Conservation (phyloP, 176 grass and related monocot genomes). For the Ensete glaucum region DNA sequence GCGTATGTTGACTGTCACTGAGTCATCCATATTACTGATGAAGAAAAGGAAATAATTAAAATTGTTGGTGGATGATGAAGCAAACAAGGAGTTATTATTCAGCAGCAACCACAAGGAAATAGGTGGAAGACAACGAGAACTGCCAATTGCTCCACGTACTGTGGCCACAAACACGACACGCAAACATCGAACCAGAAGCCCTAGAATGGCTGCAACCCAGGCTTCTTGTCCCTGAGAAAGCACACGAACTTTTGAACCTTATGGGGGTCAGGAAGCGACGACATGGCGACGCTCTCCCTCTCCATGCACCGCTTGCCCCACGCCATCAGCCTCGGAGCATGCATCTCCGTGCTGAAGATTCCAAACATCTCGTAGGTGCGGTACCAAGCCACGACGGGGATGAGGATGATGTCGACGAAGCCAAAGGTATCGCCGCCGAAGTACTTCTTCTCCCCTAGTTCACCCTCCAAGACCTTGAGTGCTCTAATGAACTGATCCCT, state of each 20-base stretch:
- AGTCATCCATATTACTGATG: too few species aligned
- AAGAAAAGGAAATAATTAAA: too few species aligned
- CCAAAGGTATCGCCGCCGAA: constrained; percentile 27
- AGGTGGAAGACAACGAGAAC: too few species aligned
- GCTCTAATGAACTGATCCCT: constrained; percentile 23
- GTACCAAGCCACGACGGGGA: constrained; percentile 30
- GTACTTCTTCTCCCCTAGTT: constrained; percentile 32
- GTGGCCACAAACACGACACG: too few species aligned
- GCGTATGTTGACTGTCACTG: too few species aligned
- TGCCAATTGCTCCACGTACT: too few species aligned
- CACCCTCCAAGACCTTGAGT: constrained; percentile 19
- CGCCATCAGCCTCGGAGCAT: constrained; percentile 14
- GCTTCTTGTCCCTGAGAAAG: constrained; percentile 11
- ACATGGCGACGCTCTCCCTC: constrained; percentile 28
- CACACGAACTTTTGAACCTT: constrained; percentile 37
- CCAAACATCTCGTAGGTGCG: constrained; percentile 24
- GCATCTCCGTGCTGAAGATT: constrained; percentile 14
- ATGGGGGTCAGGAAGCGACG: constrained; percentile 2
- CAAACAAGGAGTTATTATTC: too few species aligned
- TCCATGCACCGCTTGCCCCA: constrained; percentile 28
- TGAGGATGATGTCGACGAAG: constrained; percentile 28
- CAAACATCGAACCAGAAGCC: too few species aligned
- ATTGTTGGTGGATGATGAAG: too few species aligned
- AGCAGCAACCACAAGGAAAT: too few species aligned
- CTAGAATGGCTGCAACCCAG: neutral